Percentiles rank a stretch among this genome's conserved stretches.
These are phyloP conservation scores for Excoecaria agallocha DNA, from an alignment of 345 rosid genomes.

Conservation along the genomic window DNA sequence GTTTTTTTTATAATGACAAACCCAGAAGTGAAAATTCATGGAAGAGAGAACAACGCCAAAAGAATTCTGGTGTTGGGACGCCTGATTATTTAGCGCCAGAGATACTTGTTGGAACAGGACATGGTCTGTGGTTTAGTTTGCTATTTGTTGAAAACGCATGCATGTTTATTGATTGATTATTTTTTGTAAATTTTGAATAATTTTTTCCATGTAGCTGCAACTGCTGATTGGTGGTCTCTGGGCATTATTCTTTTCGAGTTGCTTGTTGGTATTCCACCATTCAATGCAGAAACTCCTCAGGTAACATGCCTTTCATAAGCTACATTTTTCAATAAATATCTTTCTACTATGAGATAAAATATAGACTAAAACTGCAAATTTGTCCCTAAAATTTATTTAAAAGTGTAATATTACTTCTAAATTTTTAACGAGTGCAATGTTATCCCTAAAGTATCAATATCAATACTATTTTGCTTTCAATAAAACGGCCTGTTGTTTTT, in stretches of 20 bases:
- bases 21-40: conserved; percentile 36
- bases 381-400: too few relatives aligned
- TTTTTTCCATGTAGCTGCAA: conserved; percentile 53
- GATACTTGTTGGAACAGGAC: conserved; percentile 98
- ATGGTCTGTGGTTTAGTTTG: conserved; percentile 48
- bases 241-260: conserved; percentile 90
- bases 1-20: conserved; percentile 53
- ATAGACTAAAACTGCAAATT: too few relatives aligned
- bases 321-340: too few relatives aligned
- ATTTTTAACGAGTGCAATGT: too few relatives aligned
- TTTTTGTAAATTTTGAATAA: too few relatives aligned
- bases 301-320: conserved; percentile 22
- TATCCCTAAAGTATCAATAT: too few relatives aligned
- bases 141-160: background rate
- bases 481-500: too few relatives aligned
- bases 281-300: conserved; percentile 92
- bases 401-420: too few relatives aligned
- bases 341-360: too few relatives aligned
- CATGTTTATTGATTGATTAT: background rate
- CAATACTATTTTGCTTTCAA: too few relatives aligned
- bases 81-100: conserved; percentile 99
- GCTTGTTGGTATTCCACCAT: conserved; percentile 91
- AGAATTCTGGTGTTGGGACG: conserved; percentile 81
- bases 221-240: conserved; percentile 99
- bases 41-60: conserved; percentile 61